Conservation (phyloP, 2,329 filamentous ascomycete genomes). For the Graphiopsis chlorocephala region DNA sequence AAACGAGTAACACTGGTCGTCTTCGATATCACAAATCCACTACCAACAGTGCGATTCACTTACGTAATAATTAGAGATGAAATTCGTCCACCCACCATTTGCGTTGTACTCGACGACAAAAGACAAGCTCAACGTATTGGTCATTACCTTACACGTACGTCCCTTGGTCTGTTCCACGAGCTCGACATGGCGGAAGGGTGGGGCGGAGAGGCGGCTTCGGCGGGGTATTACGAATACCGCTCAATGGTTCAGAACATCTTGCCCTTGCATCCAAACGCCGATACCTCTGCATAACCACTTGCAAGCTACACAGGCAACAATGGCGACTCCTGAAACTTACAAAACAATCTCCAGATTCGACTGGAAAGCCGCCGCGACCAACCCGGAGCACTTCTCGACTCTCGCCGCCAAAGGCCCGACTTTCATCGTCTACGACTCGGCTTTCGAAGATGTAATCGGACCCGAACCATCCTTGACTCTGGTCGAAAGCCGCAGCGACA, state of each 20-base stretch:
- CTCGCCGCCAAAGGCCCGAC: background rate
- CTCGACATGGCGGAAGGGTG: background rate
- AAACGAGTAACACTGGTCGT: background rate
- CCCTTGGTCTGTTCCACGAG: background rate
- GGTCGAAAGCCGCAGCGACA: constrained; percentile 2
- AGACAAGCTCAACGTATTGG: background rate
- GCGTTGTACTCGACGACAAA: background rate
- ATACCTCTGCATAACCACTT: background rate
- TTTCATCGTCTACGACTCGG: constrained; percentile 11
- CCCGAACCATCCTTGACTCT: background rate
- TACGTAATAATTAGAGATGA: background rate
- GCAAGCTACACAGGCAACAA: background rate
- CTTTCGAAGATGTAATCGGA: constrained; percentile 7
- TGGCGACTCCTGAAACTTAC: background rate
- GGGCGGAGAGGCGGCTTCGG: background rate
- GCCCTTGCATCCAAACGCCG: background rate
- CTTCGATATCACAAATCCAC: background rate
- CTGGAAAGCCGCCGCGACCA: background rate
- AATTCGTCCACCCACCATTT: background rate
- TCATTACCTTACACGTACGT: background rate
- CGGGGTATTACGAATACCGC: background rate
- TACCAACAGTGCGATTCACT: background rate
- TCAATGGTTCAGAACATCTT: background rate
- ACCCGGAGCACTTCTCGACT: background rate
- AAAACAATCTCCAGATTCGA: background rate